A percentile compares a stretch with the other conserved stretches of the same genome.
These are phyloP conservation scores for Evansstolkia leycettana DNA, from an alignment of 495 filamentous ascomycete species.

Conservation along the genomic window DNA sequence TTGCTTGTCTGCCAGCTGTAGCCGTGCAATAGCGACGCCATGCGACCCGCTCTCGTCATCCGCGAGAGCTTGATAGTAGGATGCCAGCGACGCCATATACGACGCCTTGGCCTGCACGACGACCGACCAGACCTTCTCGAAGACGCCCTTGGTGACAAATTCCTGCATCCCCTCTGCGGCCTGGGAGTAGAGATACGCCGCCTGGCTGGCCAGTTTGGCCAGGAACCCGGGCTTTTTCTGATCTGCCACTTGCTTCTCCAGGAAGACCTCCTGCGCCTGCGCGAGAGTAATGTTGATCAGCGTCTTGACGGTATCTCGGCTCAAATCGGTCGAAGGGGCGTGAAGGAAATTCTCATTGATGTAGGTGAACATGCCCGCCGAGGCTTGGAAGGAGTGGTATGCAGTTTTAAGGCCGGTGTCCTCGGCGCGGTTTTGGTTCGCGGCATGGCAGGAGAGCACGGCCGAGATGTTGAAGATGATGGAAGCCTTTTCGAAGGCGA, in stretches of 20 bases:
- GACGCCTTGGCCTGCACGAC: slow-evolving; percentile 79
- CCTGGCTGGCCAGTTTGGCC: slow-evolving; percentile 86
- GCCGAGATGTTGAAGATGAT: slow-evolving; percentile 99
- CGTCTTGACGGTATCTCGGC: slow-evolving; percentile 88
- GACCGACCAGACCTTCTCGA: slow-evolving; percentile 90
- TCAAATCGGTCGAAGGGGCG: slow-evolving; percentile 87
- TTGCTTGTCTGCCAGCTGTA: slow-evolving; percentile 67
- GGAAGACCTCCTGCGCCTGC: slow-evolving; percentile 90
- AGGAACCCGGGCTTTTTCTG: slow-evolving; percentile 85
- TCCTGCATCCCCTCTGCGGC: slow-evolving; percentile 83
- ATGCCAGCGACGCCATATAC: slow-evolving; percentile 74
- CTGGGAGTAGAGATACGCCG: slow-evolving; percentile 77
- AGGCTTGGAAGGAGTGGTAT: slow-evolving; percentile 96
- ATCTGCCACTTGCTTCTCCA: slow-evolving; percentile 92
- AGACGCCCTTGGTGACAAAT: slow-evolving; percentile 80
- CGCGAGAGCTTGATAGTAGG: slow-evolving; percentile 87
- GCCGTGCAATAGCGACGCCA: slow-evolving; percentile 72
- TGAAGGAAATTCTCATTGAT: slow-evolving; percentile 99
- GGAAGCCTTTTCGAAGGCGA: slow-evolving; percentile 96
- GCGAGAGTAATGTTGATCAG: slow-evolving; percentile 87
- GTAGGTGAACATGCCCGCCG: slow-evolving; percentile 98
- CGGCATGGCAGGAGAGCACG: slow-evolving; percentile 90
- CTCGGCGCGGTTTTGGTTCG: slow-evolving; percentile 81
- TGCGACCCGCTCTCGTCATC: slow-evolving; percentile 83
- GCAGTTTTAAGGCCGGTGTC: slow-evolving; percentile 89